phyloP scores from a whole-genome alignment of 371 early-diverging fungal species.

The Lichtheimia ornata region DNA sequence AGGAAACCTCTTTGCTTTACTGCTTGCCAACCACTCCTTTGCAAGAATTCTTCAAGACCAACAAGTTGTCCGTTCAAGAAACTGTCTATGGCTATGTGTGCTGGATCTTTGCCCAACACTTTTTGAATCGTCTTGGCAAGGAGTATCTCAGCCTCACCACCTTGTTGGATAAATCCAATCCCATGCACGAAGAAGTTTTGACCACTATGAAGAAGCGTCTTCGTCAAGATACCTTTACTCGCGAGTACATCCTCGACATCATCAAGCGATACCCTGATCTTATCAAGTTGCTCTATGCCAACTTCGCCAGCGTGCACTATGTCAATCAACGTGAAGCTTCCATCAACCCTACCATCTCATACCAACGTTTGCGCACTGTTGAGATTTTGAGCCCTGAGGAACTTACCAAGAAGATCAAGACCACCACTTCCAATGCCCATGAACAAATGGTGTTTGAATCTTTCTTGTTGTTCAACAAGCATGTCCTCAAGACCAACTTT shows the following conservation, averaged over 20 bases:
- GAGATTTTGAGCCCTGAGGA: constrained; percentile 80
- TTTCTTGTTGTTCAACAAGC: constrained; percentile 93
- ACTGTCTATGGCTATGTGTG: constrained; percentile 94
- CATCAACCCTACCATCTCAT: constrained; percentile 81
- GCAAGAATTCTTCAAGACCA: constrained; percentile 92
- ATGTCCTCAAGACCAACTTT: constrained; percentile 98
- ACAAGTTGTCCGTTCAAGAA: constrained; percentile 92
- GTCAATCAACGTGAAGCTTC: constrained; percentile 68
- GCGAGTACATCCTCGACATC: constrained; percentile 96
- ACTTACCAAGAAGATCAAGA: constrained; percentile 83
- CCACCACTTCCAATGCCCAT: constrained; percentile 87
- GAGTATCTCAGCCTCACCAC: constrained; percentile 85
- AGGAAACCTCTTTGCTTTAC: constrained; percentile 94
- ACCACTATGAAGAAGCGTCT: constrained; percentile 96
- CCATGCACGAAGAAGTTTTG: constrained; percentile 89
- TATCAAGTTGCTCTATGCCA: constrained; percentile 89
- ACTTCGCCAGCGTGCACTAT: constrained; percentile 96
- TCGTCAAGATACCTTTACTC: constrained; percentile 96
- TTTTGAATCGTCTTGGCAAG: constrained; percentile 94
- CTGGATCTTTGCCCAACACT: constrained; percentile 97
- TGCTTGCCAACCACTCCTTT: constrained; percentile 95
- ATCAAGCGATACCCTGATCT: constrained; percentile 94
- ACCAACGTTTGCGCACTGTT: constrained; percentile 88
- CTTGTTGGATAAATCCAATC: constrained; percentile 78
- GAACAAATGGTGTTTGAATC: constrained; percentile 96